Conservation (phyloP, 2,329 filamentous ascomycete genomes). For the Gliomastix tumulicola region DNA sequence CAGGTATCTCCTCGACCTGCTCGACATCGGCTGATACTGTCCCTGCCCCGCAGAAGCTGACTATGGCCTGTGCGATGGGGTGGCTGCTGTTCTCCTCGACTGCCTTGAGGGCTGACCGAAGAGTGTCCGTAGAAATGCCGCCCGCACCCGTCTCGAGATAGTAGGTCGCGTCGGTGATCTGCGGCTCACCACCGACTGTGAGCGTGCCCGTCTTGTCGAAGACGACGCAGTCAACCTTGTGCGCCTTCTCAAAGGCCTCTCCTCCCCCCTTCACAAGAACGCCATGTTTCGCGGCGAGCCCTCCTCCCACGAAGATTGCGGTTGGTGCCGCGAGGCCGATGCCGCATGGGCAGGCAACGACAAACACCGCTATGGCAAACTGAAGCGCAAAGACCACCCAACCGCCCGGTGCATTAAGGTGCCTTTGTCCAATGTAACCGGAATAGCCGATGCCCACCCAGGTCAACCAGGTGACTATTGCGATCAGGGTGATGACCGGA, state of each 20-base stretch:
- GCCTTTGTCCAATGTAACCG: constrained; percentile 54
- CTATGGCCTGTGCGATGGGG: constrained; percentile 65
- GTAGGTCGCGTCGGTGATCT: constrained; percentile 49
- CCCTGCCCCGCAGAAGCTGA: constrained; percentile 60
- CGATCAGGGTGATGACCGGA: constrained; percentile 62
- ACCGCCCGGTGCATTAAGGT: constrained; percentile 49
- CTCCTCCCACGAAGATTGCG: constrained; percentile 76
- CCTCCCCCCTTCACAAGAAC: constrained; percentile 80
- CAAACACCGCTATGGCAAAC: constrained; percentile 81
- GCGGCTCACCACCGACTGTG: constrained; percentile 65
- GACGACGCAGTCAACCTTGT: constrained; percentile 68
- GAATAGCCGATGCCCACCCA: constrained; percentile 62
- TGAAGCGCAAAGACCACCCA: constrained; percentile 70
- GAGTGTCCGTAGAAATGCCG: constrained; percentile 13
- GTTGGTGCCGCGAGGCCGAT: constrained; percentile 78
- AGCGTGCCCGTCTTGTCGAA: constrained; percentile 88
- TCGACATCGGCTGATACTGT: too few species aligned
- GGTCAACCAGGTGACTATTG: constrained; percentile 62
- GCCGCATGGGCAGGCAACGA: constrained; percentile 80
- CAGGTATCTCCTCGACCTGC: constrained; percentile 59
- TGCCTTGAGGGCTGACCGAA: constrained; percentile 49
- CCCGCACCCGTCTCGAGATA: constrained; percentile 20
- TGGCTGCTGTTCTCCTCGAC: constrained; percentile 69
- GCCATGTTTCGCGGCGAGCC: constrained; percentile 70
- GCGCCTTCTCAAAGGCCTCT: constrained; percentile 80